Conservation (phyloP, 345 rosid genomes). For the Theobroma cacao region DNA sequence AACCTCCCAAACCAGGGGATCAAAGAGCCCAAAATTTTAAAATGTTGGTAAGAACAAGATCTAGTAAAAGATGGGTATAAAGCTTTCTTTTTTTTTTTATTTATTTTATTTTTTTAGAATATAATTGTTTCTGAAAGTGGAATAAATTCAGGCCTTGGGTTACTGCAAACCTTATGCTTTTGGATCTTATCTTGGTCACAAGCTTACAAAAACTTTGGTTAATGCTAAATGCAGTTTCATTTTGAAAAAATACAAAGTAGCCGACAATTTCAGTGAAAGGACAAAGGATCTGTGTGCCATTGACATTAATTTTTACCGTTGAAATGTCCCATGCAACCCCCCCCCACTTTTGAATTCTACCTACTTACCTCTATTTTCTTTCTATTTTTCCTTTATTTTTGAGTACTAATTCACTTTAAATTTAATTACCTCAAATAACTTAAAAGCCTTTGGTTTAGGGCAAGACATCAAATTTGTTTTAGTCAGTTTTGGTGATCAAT, state of each 20-base stretch:
- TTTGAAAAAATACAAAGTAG: neutral
- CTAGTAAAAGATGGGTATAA: neutral
- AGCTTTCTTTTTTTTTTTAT: too few relatives aligned
- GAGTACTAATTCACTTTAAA: neutral
- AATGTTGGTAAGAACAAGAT: neutral
- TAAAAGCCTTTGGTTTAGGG: neutral
- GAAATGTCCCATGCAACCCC: conserved; percentile 3
- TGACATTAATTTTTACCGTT: neutral
- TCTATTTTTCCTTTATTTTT: too few relatives aligned
- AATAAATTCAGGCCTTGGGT: conserved; percentile 3
- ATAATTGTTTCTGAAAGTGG: neutral
- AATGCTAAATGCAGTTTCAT: conserved; percentile 1
- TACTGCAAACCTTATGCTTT: neutral
- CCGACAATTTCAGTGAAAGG: conserved; percentile 6
- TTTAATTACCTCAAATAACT: neutral
- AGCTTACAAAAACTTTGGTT: conserved; percentile 23
- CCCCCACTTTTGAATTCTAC: too few relatives aligned
- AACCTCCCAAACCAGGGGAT: too few relatives aligned
- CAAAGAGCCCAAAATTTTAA: neutral
- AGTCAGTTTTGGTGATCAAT: neutral
- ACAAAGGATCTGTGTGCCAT: neutral
- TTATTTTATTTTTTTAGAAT: neutral
- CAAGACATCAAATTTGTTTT: neutral
- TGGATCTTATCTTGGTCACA: conserved; percentile 13
- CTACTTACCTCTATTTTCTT: too few relatives aligned